phyloP scores from a whole-genome alignment of 768 basidiomycete genomes.

The Hygrocybe coccinea region DNA sequence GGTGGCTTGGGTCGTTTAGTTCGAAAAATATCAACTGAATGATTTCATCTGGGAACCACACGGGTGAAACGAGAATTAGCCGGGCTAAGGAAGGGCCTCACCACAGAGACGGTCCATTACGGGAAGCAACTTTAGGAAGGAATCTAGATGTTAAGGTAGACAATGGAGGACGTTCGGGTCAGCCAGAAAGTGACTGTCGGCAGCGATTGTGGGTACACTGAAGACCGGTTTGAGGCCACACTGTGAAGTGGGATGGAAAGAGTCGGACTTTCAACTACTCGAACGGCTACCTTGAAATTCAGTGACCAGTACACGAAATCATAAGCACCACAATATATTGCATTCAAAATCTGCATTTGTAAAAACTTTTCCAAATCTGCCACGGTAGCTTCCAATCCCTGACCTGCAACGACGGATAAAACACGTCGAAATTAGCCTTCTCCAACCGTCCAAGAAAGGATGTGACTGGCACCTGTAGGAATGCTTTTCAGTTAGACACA shows the following conservation, averaged over 20 bases:
- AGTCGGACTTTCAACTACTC: conserved; percentile 1
- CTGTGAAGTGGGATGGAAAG: neutral
- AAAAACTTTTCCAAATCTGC: conserved; percentile 51
- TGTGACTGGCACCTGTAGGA: conserved; percentile 56
- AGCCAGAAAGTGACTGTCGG: neutral
- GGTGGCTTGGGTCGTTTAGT: conserved; percentile 56
- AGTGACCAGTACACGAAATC: too few species aligned
- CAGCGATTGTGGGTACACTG: neutral
- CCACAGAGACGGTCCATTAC: conserved; percentile 65
- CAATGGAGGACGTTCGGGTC: conserved; percentile 9
- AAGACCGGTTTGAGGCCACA: neutral
- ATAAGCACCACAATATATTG: neutral
- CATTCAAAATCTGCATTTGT: conserved; percentile 36
- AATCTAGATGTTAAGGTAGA: conserved; percentile 12
- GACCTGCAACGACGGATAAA: conserved; percentile 55
- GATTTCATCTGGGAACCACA: conserved; percentile 47
- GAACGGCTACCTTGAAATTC: too few species aligned
- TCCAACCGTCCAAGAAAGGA: conserved; percentile 65
- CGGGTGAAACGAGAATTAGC: conserved; percentile 11
- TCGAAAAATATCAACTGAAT: conserved; percentile 71
- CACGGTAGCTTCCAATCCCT: conserved; percentile 77
- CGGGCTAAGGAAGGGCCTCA: conserved; percentile 33
- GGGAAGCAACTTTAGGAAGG: conserved; percentile 12
- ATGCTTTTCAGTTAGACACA: neutral
- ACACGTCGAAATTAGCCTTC: conserved; percentile 65